Evolutionary conservation across 2,329 filamentous ascomycete species (phyloP).

Genomic region (Grosmannia serpens): DNA sequence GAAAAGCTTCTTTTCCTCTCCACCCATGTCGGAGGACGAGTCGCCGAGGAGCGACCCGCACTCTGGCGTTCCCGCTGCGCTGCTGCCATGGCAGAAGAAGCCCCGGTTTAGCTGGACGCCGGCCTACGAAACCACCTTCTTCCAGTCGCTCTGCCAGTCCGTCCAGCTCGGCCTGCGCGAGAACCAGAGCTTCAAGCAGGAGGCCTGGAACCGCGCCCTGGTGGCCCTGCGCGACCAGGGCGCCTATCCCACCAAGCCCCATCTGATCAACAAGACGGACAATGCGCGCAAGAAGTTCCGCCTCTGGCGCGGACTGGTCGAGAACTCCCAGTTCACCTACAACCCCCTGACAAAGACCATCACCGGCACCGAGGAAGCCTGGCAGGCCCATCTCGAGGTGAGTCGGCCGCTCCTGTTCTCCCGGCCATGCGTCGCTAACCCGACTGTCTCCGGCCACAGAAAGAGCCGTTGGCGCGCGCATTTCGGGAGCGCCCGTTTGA

Average conservation of each 20-base stretch:
- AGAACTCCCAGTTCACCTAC: conserved; percentile 46
- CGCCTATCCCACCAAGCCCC: conserved; percentile 47
- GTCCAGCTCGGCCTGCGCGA: conserved; percentile 40
- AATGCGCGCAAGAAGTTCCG: conserved; percentile 52
- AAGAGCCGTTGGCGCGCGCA: conserved; percentile 45
- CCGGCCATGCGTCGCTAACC: neutral
- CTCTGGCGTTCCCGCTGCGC: conserved; percentile 5
- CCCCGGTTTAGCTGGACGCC: conserved; percentile 51
- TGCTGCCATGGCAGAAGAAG: conserved; percentile 16
- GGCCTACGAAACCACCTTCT: conserved; percentile 48
- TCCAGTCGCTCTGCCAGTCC: conserved; percentile 47
- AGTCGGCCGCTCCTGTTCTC: conserved; percentile 11
- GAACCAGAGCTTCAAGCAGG: conserved; percentile 45
- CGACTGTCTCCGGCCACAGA: conserved; percentile 22
- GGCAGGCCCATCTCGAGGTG: conserved; percentile 46
- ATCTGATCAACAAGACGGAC: conserved; percentile 53
- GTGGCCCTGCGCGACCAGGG: conserved; percentile 42
- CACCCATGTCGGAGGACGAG: conserved; percentile 22
- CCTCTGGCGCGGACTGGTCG: conserved; percentile 46
- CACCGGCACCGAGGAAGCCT: conserved; percentile 44
- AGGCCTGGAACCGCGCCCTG: conserved; percentile 48
- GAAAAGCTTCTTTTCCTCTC: neutral
- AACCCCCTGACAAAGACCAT: conserved; percentile 38
- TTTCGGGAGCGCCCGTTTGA: conserved; percentile 47
- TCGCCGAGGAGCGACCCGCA: conserved; percentile 10